phyloP scores from a whole-genome alignment of 306 rosid genomes.

The Erythrophleum fordii region DNA sequence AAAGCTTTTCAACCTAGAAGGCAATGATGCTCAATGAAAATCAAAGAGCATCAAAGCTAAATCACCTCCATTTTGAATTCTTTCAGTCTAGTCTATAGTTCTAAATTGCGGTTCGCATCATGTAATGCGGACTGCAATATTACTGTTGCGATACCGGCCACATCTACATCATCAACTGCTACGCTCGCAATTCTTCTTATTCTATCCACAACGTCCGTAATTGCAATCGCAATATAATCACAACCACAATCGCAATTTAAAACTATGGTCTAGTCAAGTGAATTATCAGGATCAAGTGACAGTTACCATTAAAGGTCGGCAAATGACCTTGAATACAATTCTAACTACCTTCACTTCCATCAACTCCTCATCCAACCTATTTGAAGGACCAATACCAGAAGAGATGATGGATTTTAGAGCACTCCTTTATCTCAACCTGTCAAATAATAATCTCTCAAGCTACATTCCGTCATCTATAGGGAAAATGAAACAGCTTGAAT shows the following conservation, averaged over 20 bases:
- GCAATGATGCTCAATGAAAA: conserved; percentile 16
- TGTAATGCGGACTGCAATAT: too few relatives aligned
- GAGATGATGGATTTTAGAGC: conserved; percentile 25
- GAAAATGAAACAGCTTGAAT: conserved; percentile 19
- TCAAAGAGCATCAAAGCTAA: neutral
- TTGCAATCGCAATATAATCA: too few relatives aligned
- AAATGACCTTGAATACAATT: conserved; percentile 22
- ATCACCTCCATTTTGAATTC: neutral
- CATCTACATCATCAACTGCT: too few relatives aligned
- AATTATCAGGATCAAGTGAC: conserved; percentile 31
- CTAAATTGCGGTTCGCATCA: too few relatives aligned
- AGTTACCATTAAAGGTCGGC: conserved; percentile 14
- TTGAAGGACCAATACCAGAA: conserved; percentile 34
- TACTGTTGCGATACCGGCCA: too few relatives aligned
- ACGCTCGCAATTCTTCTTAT: too few relatives aligned
- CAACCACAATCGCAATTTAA: too few relatives aligned
- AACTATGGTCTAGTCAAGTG: too few relatives aligned
- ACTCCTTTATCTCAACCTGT: conserved; percentile 27
- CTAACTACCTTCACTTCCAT: conserved; percentile 16
- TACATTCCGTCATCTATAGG: conserved; percentile 27
- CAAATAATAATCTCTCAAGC: conserved; percentile 34
- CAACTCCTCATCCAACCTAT: conserved; percentile 35
- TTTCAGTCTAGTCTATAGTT: too few relatives aligned
- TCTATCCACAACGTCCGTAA: too few relatives aligned
- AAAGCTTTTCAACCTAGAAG: neutral